Conservation (phyloP, 805 yeast genomes). For the Pichia deserticola region DNA sequence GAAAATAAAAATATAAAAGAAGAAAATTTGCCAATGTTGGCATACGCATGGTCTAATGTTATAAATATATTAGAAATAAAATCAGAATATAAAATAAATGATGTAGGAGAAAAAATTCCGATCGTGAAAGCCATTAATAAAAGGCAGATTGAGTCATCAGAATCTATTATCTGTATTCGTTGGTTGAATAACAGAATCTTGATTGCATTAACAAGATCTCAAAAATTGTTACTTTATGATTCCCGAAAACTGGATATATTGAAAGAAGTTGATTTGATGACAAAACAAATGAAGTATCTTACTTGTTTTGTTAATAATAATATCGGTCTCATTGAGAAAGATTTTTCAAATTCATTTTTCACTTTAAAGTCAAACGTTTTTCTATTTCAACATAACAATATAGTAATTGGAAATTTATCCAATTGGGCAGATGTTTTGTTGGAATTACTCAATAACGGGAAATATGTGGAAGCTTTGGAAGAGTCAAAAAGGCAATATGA, state of each 20-base stretch:
- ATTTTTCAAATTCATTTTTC: slow-evolving; percentile 27
- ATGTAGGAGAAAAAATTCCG: slow-evolving; percentile 18
- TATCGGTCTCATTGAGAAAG: slow-evolving; percentile 11
- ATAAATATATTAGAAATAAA: slow-evolving; percentile 39
- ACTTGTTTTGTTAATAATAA: slow-evolving; percentile 9
- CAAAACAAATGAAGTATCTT: slow-evolving; percentile 30
- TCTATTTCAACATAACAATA: slow-evolving; percentile 44
- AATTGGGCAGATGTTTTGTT: slow-evolving; percentile 66
- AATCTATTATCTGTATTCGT: slow-evolving; percentile 43
- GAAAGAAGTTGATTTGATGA: slow-evolving; percentile 31
- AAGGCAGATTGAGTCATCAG: slow-evolving; percentile 39
- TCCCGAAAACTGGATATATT: slow-evolving; percentile 32
- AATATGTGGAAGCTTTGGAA: slow-evolving; percentile 50
- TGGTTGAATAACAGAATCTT: slow-evolving; percentile 46
- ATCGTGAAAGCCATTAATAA: slow-evolving; percentile 32
- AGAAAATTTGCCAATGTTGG: slow-evolving; percentile 40
- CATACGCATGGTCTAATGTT: slow-evolving; percentile 62
- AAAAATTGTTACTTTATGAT: slow-evolving; percentile 37
- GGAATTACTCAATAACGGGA: slow-evolving; percentile 38
- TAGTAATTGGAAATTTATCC: slow-evolving; percentile 49
- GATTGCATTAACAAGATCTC: slow-evolving; percentile 37
- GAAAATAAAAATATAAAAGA: slow-evolving; percentile 18
- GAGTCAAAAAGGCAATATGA: slow-evolving; percentile 46
- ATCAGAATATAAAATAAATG: slow-evolving; percentile 25
- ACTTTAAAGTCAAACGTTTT: slow-evolving; percentile 41